phyloP scores from a whole-genome alignment of 2,329 filamentous ascomycete genomes.

The Penicillium thymicola region DNA sequence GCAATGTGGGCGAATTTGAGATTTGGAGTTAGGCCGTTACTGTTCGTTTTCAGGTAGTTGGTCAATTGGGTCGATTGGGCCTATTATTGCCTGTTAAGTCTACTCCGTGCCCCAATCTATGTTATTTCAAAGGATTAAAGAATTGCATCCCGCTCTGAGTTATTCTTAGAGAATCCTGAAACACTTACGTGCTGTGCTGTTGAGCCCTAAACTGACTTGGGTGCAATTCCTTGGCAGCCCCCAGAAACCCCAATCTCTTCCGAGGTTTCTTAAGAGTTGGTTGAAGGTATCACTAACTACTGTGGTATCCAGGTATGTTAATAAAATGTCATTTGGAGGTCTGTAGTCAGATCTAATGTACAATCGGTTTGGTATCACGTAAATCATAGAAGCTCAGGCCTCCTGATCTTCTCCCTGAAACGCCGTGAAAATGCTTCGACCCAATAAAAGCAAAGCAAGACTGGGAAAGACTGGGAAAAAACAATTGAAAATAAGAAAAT shows the following conservation, averaged over 20 bases:
- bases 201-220: not conserved
- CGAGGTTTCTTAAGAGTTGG: no score
- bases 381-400: constrained; percentile 10
- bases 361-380: constrained; percentile 20
- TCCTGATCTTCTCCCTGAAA: constrained; percentile 12
- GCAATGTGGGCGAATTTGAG: constrained; percentile 11
- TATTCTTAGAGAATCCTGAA: not conserved
- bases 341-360: constrained; percentile 6
- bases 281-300: no score
- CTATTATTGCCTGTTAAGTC: not conserved
- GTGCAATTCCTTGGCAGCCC: constrained; percentile 4
- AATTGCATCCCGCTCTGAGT: not conserved
- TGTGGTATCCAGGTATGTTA: no score
- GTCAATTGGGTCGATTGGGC: not conserved
- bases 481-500: not conserved
- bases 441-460: constrained; percentile 7
- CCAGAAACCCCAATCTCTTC: not conserved
- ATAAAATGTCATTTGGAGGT: not conserved
- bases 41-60: not conserved
- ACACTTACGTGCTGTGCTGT: not conserved
- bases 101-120: not conserved
- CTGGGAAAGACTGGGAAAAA: not conserved
- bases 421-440: constrained; percentile 20
- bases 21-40: not conserved
- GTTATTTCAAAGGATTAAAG: not conserved